These are phyloP conservation scores for Trichophyton benhamiae DNA, from an alignment of 2,329 filamentous ascomycete species.

Conservation along the genomic window DNA sequence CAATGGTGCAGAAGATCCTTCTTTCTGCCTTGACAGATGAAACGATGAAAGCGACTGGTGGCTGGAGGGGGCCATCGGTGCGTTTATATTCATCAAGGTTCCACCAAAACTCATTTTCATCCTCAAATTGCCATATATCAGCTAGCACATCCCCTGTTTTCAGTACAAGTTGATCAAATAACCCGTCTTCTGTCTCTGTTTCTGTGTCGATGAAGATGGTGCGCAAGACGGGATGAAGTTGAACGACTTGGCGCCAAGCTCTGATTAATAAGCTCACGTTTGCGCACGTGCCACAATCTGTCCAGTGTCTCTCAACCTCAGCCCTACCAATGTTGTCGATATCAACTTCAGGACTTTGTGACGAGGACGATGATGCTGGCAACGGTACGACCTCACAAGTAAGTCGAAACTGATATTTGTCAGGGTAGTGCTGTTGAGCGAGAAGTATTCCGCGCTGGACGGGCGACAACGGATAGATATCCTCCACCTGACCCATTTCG, in stretches of 20 bases:
- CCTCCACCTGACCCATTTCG: conserved; percentile 13
- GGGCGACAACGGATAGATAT: conserved; percentile 23
- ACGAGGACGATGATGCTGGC: background rate
- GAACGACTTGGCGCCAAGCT: conserved; percentile 5
- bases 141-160: conserved; percentile 12
- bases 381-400: background rate
- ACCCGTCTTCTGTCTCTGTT: background rate
- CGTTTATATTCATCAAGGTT: background rate
- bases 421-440: background rate
- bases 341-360: background rate
- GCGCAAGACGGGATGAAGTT: conserved; percentile 4
- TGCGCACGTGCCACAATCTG: background rate
- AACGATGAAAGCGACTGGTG: conserved; percentile 8
- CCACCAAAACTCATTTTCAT: background rate
- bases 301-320: too few species aligned
- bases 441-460: conserved; percentile 28
- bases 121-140: background rate
- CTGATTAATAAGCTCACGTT: background rate
- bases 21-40: conserved; percentile 6
- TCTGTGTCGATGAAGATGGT: conserved; percentile 3
- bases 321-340: too few species aligned
- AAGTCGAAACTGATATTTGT: background rate
- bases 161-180: background rate
- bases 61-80: background rate
- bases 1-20: conserved; percentile 14